phyloP scores from a whole-genome alignment of 306 rosid species.

The Ormosia emarginata region DNA sequence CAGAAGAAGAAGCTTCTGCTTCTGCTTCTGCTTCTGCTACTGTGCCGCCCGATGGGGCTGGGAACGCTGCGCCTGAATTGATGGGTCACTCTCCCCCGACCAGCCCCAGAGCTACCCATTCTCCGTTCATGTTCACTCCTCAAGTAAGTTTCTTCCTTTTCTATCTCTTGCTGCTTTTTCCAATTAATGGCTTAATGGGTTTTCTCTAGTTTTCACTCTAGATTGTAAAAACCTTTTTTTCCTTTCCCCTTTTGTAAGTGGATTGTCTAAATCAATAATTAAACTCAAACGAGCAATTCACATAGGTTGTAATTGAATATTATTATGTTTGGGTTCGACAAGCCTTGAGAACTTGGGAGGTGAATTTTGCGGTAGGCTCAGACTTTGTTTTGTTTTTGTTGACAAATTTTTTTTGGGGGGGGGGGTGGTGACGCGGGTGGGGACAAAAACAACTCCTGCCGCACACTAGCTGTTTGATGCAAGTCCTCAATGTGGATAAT shows the following conservation, averaged over 20 bases:
- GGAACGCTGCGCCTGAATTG: not conserved
- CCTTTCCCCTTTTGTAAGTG: no score
- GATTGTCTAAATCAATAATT: not conserved
- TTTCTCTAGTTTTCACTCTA: no score
- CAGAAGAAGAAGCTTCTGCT: conserved; percentile 14
- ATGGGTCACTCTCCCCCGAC: conserved; percentile 79
- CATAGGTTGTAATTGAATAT: not conserved
- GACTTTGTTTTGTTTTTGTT: not conserved
- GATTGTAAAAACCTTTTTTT: no score
- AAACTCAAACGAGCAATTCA: not conserved
- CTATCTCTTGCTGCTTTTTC: not conserved
- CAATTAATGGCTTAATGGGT: no score
- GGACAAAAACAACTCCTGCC: not conserved
- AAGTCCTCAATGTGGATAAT: conserved; percentile 2
- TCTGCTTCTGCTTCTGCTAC: not conserved
- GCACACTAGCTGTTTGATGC: conserved; percentile 36
- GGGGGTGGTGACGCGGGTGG: no score
- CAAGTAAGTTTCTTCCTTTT: conserved; percentile 50
- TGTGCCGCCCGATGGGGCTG: not conserved
- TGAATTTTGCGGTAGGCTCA: not conserved
- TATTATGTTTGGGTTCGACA: not conserved
- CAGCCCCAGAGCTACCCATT: conserved; percentile 72
- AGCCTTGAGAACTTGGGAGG: not conserved
- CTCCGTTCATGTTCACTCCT: conserved; percentile 85
- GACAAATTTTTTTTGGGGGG: no score